Evolutionary conservation across 139 green algal species (phyloP), one percentile per base, ranked within the genome.

Genomic region (Coelastrella sp.): DNA sequence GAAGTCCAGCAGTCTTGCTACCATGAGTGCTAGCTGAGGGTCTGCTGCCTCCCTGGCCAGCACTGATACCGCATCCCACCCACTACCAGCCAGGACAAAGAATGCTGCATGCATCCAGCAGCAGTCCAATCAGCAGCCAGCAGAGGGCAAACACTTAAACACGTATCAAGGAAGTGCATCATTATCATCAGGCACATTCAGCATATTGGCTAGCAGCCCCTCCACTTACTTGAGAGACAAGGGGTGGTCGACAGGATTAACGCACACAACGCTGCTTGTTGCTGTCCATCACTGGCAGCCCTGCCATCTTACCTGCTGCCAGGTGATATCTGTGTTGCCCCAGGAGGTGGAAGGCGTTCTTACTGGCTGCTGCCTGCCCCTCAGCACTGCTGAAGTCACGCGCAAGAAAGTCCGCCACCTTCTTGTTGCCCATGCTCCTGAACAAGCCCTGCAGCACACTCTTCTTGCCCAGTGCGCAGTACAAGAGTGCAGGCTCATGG

Each of bases 341-440:
- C 81, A 99, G 91, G 79, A 99, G 93, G 63, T 97, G 95, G 90
- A 96, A 99, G 0, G 97, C 97, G 87, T 99, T 99, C 94, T 99
- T 99, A 73, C 91, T 91, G 5, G 97, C 97, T 8, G 97, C 96
- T 35, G 91, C 89, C 1, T 90, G 85, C 87, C 96, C 58, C 78
- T 89, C 89, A 68, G 90, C 75, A 87, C 75, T 76, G 7, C 6
- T 92, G 84, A 99, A 99, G 93, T 98, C 94, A 6, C 95, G 92
- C 3, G 85, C 56, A 56, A 99, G 93, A 85, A 99, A 99, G 25
- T 99, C 97, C 0, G 95, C 92, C 66, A 89, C 84, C 88, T 91
- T 91, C 11, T 88, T 84, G 59, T 91, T 88, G 17, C 87, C 87
- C 8, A 25, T 85, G 60, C 78, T 93, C 65, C 96, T 93, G 93